Percentiles rank a stretch among this genome's conserved stretches.
Evolutionary conservation across 176 grass and related monocot genomes (phyloP).

Genomic region (Urochloa ruziziensis): DNA sequence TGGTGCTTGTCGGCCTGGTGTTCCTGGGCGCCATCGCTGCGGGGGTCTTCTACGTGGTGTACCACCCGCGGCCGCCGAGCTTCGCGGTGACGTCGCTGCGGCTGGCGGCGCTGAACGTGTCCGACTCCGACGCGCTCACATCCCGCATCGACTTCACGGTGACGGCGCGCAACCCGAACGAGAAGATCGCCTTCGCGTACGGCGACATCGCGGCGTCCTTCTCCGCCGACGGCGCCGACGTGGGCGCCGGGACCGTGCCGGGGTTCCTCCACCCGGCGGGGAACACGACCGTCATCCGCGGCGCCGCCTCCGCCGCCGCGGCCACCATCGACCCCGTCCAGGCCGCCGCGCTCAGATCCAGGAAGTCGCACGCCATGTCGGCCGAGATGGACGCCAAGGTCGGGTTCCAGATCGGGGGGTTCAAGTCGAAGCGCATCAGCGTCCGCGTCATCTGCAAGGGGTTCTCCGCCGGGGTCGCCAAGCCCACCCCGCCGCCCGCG

Average conservation of each 20-base stretch:
- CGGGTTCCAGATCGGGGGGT: constrained; percentile 72
- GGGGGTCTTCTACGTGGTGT: constrained; percentile 80
- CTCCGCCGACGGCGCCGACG: constrained; percentile 41
- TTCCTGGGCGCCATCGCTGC: constrained; percentile 78
- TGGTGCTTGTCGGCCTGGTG: constrained; percentile 58
- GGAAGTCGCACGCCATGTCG: constrained; percentile 45
- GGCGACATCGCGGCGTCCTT: constrained; percentile 68
- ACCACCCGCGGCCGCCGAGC: constrained; percentile 65
- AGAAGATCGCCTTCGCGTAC: constrained; percentile 73
- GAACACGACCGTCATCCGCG: constrained; percentile 78
- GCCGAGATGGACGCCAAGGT: constrained; percentile 75
- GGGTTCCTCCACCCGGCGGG: constrained; percentile 65
- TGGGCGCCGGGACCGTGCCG: constrained; percentile 67
- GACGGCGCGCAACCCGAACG: constrained; percentile 84
- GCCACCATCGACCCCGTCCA: constrained; percentile 57
- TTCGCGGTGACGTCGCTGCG: constrained; percentile 82
- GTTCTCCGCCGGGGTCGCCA: constrained; percentile 47
- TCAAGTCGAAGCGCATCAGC: constrained; percentile 70
- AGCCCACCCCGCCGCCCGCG: constrained; percentile 25
- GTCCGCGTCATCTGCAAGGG: constrained; percentile 69
- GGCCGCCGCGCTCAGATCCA: constrained; percentile 66
- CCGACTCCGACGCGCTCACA: constrained; percentile 70
- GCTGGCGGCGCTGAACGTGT: constrained; percentile 65
- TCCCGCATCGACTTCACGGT: constrained; percentile 83
- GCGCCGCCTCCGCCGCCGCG: constrained; percentile 27